Conservation (phyloP, 371 early-diverging fungal species). For the Paraphysoderma sedebokerense region DNA sequence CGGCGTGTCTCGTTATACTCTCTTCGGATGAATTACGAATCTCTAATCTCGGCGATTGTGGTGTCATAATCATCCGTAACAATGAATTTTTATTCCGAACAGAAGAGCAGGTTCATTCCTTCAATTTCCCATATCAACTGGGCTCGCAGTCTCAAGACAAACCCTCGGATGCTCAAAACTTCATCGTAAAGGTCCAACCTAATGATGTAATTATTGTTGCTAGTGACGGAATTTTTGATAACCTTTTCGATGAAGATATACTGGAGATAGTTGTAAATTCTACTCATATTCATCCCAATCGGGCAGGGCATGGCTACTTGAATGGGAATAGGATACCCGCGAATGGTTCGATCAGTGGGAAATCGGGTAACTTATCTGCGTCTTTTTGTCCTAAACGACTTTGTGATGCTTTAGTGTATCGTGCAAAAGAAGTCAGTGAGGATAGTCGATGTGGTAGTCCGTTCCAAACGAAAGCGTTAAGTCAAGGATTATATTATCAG, state of each 20-base stretch:
- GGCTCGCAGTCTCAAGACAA: conserved; percentile 20
- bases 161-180: conserved; percentile 24
- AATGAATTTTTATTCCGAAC: conserved; percentile 74
- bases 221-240: conserved; percentile 30
- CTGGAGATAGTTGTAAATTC: conserved; percentile 24
- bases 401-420: conserved; percentile 50
- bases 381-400: conserved; percentile 52
- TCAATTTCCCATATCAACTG: conserved; percentile 37
- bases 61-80: conserved; percentile 66
- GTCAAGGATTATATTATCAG: conserved; percentile 18
- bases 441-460: conserved; percentile 60
- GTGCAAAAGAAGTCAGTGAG: conserved; percentile 61
- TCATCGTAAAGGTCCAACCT: conserved; percentile 49
- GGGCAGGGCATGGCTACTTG: conserved; percentile 5
- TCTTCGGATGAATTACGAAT: conserved; percentile 71
- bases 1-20: conserved; percentile 70
- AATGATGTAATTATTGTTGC: conserved; percentile 34
- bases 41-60: conserved; percentile 88
- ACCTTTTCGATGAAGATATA: conserved; percentile 29
- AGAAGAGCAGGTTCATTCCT: conserved; percentile 49
- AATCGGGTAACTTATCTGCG: conserved; percentile 4
- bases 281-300: too few species aligned
- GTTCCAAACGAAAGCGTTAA: conserved; percentile 47
- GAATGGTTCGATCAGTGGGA: neutral
- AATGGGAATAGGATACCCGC: conserved; percentile 8